Base-by-base conservation (phyloP, 805 yeast genomes). In the Maudiozyma turicensis region DNA sequence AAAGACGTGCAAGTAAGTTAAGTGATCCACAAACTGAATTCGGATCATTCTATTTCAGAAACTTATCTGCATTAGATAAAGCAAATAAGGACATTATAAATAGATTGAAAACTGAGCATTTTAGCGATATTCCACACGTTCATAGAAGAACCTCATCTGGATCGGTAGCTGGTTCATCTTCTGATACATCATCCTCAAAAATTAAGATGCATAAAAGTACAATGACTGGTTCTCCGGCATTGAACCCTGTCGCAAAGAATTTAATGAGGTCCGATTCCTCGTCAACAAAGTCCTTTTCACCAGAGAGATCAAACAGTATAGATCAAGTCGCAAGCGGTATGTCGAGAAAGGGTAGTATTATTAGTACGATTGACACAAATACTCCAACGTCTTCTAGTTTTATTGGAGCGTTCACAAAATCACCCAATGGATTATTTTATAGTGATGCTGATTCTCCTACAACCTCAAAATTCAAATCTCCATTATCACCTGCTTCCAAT, bases 21-120 rank as follows among this genome's bases (percentile, higher is more conserved):
- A 84, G 83, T 46, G 91, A 84, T 49, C 75, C 84, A 28, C 70
- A 73, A 7, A 71, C 78, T 7, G 91, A 91, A 58, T 93, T 93
- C 75, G 99, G 99, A 0, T 83, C 93, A 4, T 93, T 93, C 66
- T 83, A 86, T 51, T 93, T 86, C 68, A 75, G 96, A 55, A 93
- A 93, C 63, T 69, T 93, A 53, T 82, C 91, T 5, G 93, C 93
- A 6, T 74, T 95, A 49, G 98, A 93, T 57, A 86, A 85, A 58
- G 97, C 96, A 8, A 93, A 93, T 61, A 88, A 87, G 60, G 97
- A 90, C 67, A 90, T 86, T 11, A 88, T 93, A 54, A 86, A 86
- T 59, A 72, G 96, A 53, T 75, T 93, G 61, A 86, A 89, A 59
- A 82, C 75, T 32, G 98, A 91, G 63, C 95, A 87, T 64, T 55